Base-by-base conservation (phyloP, 202 grass and related monocot species). In the Elaeis oleifera region DNA sequence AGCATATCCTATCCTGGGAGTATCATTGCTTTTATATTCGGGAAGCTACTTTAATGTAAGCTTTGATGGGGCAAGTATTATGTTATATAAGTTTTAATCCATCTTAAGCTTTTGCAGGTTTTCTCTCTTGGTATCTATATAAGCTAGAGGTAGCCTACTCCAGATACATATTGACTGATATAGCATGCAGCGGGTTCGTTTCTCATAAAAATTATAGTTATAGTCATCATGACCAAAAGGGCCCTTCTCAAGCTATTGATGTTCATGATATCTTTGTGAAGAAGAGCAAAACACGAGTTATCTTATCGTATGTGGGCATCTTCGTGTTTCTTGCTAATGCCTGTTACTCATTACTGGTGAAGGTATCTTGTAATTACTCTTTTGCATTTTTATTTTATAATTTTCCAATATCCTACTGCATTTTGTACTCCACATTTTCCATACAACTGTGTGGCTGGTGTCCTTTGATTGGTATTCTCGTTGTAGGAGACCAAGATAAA, bases 211-310 rank as follows among this genome's bases (percentile, higher is more conserved):
- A 63, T 20, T 82, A 90, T 76, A 60, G 51, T 51, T 90, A 90
- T 59, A 48, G 17, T 31, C 78, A 77, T 64, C 60, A 2, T 16
- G n/a, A 53, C 0, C 50, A 61, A 64, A 74, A 74, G 61, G 73
- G 17, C 3, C 29, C 17, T 11, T 44, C 36, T 49, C 53, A 48
- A 49, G 18, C 67, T 67, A 69, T 70, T 58, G 81, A 96, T 49
- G 74, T 91, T 59, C 84, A 96, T 69, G 74, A 81, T 17, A 59
- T 96, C 17, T 66, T 70, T 21, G 36, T 79, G 4, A 81, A 83
- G 64, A 85, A 50, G 74, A 79, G 71, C 58, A 31, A 19, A 54
- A 25, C 68, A 7, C 64, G 71, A 26, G 22, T 81, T 69, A 49
- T 91, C n/a, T 56, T 84, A 15, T 89, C 58, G 2, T 79, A 57